Evolutionary conservation across 129 eudicot species (phyloP).

Genomic region (Rutidosis leptorrhynchoides): DNA sequence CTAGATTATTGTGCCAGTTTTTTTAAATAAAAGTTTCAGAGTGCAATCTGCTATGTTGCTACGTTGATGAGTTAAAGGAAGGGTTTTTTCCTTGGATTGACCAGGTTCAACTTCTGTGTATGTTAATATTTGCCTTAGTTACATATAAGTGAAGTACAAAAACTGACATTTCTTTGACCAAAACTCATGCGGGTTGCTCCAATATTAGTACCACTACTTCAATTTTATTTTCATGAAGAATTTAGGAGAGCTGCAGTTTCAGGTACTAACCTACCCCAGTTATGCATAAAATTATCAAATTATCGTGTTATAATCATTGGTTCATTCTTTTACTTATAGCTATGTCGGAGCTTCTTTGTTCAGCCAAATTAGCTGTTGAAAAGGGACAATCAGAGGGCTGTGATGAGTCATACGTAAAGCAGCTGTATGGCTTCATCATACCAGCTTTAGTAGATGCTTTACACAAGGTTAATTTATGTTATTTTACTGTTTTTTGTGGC

Average conservation of each 20-base stretch:
- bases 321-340: constrained; percentile 43
- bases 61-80: constrained; percentile 96
- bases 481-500: neutral
- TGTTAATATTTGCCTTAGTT: neutral
- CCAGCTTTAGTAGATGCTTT: constrained; percentile 93
- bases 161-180: neutral
- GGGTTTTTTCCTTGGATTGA: constrained; percentile 99
- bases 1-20: no score
- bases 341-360: constrained; percentile 93
- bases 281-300: neutral
- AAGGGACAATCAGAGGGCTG: constrained; percentile 95
- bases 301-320: neutral
- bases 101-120: constrained; percentile 47
- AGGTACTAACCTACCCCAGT: constrained; percentile 38
- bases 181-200: constrained; percentile 73
- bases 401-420: constrained; percentile 79
- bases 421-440: constrained; percentile 74
- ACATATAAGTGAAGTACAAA: constrained; percentile 6
- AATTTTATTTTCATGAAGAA: constrained; percentile 97
- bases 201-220: constrained; percentile 83
- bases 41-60: constrained; percentile 96
- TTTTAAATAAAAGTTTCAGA: constrained; percentile 99
- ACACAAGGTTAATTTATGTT: constrained; percentile 59
- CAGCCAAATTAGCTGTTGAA: constrained; percentile 94
- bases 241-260: constrained; percentile 98